phyloP scores from a whole-genome alignment of 2,329 filamentous ascomycete genomes.

The Macrophomina pseudophaseolina region DNA sequence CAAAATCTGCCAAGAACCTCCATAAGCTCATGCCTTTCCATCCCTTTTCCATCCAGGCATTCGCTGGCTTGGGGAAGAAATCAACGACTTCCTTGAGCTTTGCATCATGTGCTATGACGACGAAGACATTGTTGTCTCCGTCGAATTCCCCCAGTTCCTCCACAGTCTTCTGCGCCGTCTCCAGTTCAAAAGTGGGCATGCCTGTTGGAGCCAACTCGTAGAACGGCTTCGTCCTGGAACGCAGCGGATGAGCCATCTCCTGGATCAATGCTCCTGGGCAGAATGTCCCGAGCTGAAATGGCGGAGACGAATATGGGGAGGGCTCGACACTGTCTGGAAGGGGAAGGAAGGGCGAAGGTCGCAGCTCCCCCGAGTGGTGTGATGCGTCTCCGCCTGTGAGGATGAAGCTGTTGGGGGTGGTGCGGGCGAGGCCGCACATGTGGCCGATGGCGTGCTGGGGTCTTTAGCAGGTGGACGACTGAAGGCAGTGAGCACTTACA shows the following conservation, averaged over 20 bases:
- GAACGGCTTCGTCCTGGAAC: not conserved
- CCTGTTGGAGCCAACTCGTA: not conserved
- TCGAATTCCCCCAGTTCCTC: slow-evolving; percentile 34
- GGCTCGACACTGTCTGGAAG: not conserved
- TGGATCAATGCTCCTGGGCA: slow-evolving; percentile 1
- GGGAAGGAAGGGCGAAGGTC: slow-evolving; percentile 14
- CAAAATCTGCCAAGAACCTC: slow-evolving; percentile 33
- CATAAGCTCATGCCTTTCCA: slow-evolving; percentile 35
- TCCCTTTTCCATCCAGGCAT: slow-evolving; percentile 35
- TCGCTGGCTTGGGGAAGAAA: slow-evolving; percentile 33
- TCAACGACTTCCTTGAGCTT: slow-evolving; percentile 34
- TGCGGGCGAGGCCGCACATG: slow-evolving; percentile 55
- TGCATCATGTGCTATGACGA: slow-evolving; percentile 38
- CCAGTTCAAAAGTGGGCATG: not conserved
- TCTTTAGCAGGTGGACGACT: not conserved
- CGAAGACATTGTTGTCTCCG: slow-evolving; percentile 33
- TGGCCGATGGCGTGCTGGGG: slow-evolving; percentile 54
- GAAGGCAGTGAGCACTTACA: not conserved
- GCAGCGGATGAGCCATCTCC: not conserved
- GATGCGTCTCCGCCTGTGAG: slow-evolving; percentile 1
- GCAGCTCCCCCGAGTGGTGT: slow-evolving; percentile 11
- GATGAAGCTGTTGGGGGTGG: slow-evolving; percentile 34
- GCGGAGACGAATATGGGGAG: not conserved
- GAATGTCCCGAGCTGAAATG: not conserved
- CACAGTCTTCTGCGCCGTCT: slow-evolving; percentile 31